Base-by-base conservation (phyloP, 2,329 filamentous ascomycete genomes). In the Diaporthe helianthi region DNA sequence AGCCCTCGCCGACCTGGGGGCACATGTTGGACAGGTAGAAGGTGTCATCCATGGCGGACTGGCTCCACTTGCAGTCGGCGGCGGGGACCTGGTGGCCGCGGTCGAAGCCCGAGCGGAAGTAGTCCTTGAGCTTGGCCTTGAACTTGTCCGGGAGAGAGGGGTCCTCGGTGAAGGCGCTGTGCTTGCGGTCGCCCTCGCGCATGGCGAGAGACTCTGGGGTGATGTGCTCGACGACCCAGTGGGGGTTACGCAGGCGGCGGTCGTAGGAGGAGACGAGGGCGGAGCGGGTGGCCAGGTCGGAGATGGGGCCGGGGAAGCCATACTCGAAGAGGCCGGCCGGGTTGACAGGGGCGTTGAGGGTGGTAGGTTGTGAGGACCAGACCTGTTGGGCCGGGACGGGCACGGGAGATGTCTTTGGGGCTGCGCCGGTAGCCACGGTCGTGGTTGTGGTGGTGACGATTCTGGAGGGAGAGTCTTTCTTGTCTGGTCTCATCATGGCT, bases 1-100 rank as follows among this genome's bases (percentile, higher is more conserved):
- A 99, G 70, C 96, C 96, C 78, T 98, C 93, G 74, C 96, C 96
- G 36, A 99, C 96, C 83, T 99, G 96, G 38, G 96, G 96, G 78
- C 94, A 97, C 94, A 99, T 99, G 83, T 99, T 99, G 78, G 87
- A 91, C 68, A 99, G 87, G 77, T 89, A 91, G 78, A 99, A 99
- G 2, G 96, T 99, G 69, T 93, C 93, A 81, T 99, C 90, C 93
- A 99, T 97, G 73, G 96, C 94, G 44, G 87, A 80, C 81, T 99
- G 96, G 72, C 90, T 93, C 94, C 96, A 99, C 83, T 97, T 97
- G 68, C 92, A 93, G 81, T 99, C 96, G 49, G 96, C 96, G 7
- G 96, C 96, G 12, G 96, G 96, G 12, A 98, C 95, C 82, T 99
- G 96, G 82, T 99, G 96, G 71, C 96, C 96, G 46, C 96, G 89